phyloP scores from a whole-genome alignment of 176 grass and related monocot genomes.

The Lolium rigidum region DNA sequence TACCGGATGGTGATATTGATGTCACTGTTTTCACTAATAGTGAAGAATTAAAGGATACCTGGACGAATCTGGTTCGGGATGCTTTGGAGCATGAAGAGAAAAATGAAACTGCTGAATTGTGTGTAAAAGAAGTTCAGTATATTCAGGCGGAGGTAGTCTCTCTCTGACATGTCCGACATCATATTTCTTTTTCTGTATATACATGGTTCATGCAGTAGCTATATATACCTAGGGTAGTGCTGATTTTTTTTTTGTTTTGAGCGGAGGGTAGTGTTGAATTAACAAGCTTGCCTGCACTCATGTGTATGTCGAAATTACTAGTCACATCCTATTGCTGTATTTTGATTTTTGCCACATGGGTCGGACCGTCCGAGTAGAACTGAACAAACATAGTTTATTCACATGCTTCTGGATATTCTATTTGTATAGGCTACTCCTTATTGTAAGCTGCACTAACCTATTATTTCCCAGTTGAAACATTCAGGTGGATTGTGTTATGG shows the following conservation, averaged over 20 bases:
- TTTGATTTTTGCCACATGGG: conserved; percentile 16
- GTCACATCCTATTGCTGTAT: conserved; percentile 20
- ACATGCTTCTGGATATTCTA: conserved; percentile 18
- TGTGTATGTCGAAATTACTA: conserved; percentile 27
- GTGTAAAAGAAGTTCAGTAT: conserved; percentile 92
- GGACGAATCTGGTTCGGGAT: conserved; percentile 77
- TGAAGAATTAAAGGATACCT: conserved; percentile 78
- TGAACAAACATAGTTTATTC: conserved; percentile 1
- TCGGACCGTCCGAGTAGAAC: not conserved
- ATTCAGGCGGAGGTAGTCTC: conserved; percentile 92
- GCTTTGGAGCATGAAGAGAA: conserved; percentile 90
- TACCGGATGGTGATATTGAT: conserved; percentile 99
- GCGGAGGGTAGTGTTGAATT: not conserved
- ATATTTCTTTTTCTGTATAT: no score
- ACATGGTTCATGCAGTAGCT: no score
- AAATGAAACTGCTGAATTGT: conserved; percentile 82
- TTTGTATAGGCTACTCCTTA: no score
- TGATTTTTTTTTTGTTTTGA: no score
- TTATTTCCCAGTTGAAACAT: not conserved
- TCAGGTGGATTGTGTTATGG: conserved; percentile 15
- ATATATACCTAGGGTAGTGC: not conserved
- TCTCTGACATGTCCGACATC: not conserved
- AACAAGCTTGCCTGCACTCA: not conserved
- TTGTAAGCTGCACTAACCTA: not conserved
- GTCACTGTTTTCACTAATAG: conserved; percentile 81